Percentiles rank a stretch among this genome's conserved stretches.
These are phyloP conservation scores for Tetrahymena borealis DNA, from an alignment of 73 alveolate species.

Conservation along the genomic window DNA sequence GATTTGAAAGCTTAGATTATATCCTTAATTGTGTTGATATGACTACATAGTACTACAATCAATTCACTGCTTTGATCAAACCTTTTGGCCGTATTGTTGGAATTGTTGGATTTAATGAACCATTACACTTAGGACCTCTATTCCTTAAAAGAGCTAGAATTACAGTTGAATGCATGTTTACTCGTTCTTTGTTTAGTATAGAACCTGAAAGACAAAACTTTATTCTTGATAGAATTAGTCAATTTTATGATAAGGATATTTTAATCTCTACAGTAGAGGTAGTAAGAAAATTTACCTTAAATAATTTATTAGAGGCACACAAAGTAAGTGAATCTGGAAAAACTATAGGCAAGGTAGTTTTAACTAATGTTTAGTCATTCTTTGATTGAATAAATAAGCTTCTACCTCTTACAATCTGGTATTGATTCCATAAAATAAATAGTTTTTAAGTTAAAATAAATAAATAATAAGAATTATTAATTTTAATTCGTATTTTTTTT, in stretches of 20 bases:
- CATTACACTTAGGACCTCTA: not conserved
- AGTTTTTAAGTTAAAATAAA: too few relatives aligned
- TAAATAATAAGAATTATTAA: too few relatives aligned
- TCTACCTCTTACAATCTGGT: too few relatives aligned
- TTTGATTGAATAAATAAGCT: too few relatives aligned
- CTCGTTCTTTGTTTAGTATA: not conserved
- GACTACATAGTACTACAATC: not conserved
- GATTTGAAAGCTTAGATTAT: not conserved
- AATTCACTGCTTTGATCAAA: not conserved
- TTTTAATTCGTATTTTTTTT: too few relatives aligned
- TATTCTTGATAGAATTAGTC: not conserved
- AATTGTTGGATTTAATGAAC: not conserved
- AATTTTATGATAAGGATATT: not conserved
- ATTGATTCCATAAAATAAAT: too few relatives aligned
- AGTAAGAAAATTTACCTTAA: not conserved
- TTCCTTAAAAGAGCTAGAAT: not conserved
- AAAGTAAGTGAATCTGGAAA: not conserved
- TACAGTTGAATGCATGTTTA: not conserved
- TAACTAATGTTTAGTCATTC: not conserved
- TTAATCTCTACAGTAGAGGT: not conserved
- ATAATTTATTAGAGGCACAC: not conserved
- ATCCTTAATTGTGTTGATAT: not conserved
- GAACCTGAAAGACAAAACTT: not conserved
- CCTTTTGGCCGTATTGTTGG: not conserved
- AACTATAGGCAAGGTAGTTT: not conserved